Percentiles rank a stretch among this genome's conserved stretches.
These are phyloP conservation scores for Ampelocalamus luodianensis DNA, from an alignment of 176 grass and related monocot genomes.

Conservation along the genomic window DNA sequence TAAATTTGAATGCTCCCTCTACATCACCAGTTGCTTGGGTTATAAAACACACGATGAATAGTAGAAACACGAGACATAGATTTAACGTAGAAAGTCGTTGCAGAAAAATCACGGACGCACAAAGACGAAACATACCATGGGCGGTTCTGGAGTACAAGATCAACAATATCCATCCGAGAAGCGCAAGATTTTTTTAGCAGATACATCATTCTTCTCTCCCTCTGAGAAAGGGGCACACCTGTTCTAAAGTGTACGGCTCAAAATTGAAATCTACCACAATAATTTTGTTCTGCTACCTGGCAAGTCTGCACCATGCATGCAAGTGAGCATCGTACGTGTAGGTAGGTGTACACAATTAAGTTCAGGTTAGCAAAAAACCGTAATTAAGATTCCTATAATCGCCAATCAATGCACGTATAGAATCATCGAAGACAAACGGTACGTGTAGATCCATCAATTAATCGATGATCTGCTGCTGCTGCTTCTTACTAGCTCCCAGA, in stretches of 20 bases:
- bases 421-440: constrained; percentile 28
- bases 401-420: constrained; percentile 32
- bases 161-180: background rate
- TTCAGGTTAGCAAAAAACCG: constrained; percentile 21
- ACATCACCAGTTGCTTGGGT: background rate
- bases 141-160: background rate
- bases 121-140: no score
- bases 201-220: background rate
- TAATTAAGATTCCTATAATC: constrained; percentile 18
- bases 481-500: background rate
- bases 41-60: no score
- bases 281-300: background rate
- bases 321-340: background rate
- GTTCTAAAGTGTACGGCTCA: no score
- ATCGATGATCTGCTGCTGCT: background rate
- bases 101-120: no score
- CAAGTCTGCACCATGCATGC: background rate
- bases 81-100: no score
- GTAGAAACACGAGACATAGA: no score
- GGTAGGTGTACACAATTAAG: background rate
- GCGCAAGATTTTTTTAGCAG: background rate
- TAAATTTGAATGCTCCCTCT: background rate
- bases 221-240: background rate
- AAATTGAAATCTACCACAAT: no score
- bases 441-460: constrained; percentile 29